Base-by-base conservation (phyloP, 345 rosid genomes). In the Litchi chinensis region DNA sequence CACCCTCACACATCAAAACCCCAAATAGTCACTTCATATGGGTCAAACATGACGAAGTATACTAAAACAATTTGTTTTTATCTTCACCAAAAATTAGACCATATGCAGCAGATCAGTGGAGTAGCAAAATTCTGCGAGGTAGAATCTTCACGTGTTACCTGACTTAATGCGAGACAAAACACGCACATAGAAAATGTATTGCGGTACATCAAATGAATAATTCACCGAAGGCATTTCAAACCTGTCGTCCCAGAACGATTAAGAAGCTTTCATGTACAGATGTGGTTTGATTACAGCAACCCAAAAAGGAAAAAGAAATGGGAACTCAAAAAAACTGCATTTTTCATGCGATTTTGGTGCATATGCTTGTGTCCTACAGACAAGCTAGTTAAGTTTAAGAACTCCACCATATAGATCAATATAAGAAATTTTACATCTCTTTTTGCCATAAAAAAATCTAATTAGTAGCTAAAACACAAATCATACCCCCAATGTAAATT, bases 401-500 rank as follows among this genome's bases (percentile, higher is more conserved):
- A n/a, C n/a, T n/a, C n/a, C n/a, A n/a, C 52, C 1, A 18, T 12
- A 68, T 37, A 41, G 54, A 74, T 54, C 43, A 24, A 70, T 26
- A 43, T 10, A 13, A 60, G 60, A 16, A 24, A 15, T n/a, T n/a
- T 63, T 62, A 6, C 22, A 16, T n/a, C n/a, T n/a, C n/a, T n/a
- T n/a, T n/a, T n/a, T n/a, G n/a, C n/a, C n/a, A n/a, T n/a, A n/a
- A n/a, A n/a, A n/a, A n/a, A 65, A 71, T 13, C 1, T 15, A 77
- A 19, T 60, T 10, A 57, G 10, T 6, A 40, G 59, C 44, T 19
- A 59, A 24, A 24, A 26, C 37, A 46, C 8, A 46, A 48, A 68
- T 57, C 84, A 65, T 83, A 92, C 95, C 95, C 97, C 97, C 97
- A 92, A 54, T 82, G 85, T 75, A 92, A 83, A 71, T 92, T 91